These are phyloP conservation scores for Backusella mclennaniae DNA, from an alignment of 192 early-diverging fungal genomes.

Conservation along the genomic window DNA sequence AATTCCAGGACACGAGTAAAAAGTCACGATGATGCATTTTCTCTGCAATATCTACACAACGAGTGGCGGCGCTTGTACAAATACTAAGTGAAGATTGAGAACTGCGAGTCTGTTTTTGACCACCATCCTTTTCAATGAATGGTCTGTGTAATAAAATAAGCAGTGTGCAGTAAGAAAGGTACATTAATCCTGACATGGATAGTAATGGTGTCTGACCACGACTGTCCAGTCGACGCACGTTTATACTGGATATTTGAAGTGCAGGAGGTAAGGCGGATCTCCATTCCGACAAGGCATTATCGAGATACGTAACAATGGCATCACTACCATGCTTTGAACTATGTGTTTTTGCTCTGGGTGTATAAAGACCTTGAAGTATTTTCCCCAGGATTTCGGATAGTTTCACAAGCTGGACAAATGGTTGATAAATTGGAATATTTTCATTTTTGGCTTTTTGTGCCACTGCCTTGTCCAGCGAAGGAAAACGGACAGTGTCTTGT, in stretches of 20 bases:
- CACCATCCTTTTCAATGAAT: constrained; percentile 37
- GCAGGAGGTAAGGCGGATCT: constrained; percentile 26
- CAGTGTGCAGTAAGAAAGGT: constrained; percentile 49
- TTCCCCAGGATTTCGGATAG: constrained; percentile 39
- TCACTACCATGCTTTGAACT: constrained; percentile 37
- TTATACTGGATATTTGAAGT: constrained; percentile 23
- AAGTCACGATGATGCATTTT: constrained; percentile 37
- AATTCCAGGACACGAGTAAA: constrained; percentile 35
- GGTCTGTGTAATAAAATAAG: constrained; percentile 56
- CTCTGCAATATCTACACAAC: constrained; percentile 34
- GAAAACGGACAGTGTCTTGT: constrained; percentile 15
- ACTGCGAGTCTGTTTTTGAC: constrained; percentile 23
- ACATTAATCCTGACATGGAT: constrained; percentile 37
- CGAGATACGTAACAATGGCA: constrained; percentile 32
- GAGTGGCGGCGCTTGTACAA: constrained; percentile 37
- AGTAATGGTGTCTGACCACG: constrained; percentile 24
- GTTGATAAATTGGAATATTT: constrained; percentile 35
- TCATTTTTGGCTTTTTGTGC: constrained; percentile 25
- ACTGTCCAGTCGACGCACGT: constrained; percentile 16
- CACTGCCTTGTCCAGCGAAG: constrained; percentile 25
- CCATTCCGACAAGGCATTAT: constrained; percentile 36
- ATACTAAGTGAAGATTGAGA: constrained; percentile 35
- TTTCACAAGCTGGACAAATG: constrained; percentile 41
- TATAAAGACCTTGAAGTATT: constrained; percentile 35
- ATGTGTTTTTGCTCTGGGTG: constrained; percentile 29